A percentile compares a stretch with the other conserved stretches of the same genome.
phyloP scores from a whole-genome alignment of 805 yeast species.

The Yamadazyma sp. region DNA sequence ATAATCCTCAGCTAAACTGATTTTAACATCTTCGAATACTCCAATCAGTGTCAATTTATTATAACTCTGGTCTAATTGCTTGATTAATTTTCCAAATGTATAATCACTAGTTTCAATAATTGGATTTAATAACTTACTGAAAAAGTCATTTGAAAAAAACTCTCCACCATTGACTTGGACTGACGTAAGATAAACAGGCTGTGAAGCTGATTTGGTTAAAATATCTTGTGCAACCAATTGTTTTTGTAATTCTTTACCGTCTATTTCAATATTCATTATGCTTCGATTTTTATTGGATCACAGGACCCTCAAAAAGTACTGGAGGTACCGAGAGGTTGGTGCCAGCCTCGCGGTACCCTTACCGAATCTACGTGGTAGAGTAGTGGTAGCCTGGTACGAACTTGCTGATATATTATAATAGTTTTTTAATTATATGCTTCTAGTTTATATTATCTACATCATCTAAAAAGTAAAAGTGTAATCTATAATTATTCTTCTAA shows the following conservation, averaged over 20 bases:
- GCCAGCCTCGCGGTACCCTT: too few relatives aligned
- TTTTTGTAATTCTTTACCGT: slow-evolving; percentile 17
- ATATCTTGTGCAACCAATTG: slow-evolving; percentile 27
- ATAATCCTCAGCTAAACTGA: slow-evolving; percentile 42
- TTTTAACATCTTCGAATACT: slow-evolving; percentile 39
- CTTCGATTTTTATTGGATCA: too few relatives aligned
- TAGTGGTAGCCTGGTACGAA: too few relatives aligned
- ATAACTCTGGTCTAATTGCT: slow-evolving; percentile 28
- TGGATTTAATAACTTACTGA: slow-evolving; percentile 44
- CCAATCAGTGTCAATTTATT: slow-evolving; percentile 41
- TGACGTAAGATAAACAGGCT: slow-evolving; percentile 33
- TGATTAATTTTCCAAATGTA: slow-evolving; percentile 41
- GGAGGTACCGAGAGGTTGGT: too few relatives aligned
- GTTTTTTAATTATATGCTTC: too few relatives aligned
- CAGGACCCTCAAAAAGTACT: too few relatives aligned
- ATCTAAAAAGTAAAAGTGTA: too few relatives aligned
- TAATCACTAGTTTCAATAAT: slow-evolving; percentile 38
- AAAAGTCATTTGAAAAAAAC: slow-evolving; percentile 43
- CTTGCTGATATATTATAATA: too few relatives aligned
- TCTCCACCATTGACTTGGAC: slow-evolving; percentile 44
- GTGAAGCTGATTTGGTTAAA: slow-evolving; percentile 26
- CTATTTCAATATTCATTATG: too few relatives aligned
- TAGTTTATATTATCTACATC: too few relatives aligned
- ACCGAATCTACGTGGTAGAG: too few relatives aligned
- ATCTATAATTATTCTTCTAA: slow-evolving; percentile 2